Percentiles rank a stretch among this genome's conserved stretches.
These are phyloP conservation scores for Globisporangium radiosum DNA, from an alignment of 352 stramenopile genomes.

Conservation along the genomic window DNA sequence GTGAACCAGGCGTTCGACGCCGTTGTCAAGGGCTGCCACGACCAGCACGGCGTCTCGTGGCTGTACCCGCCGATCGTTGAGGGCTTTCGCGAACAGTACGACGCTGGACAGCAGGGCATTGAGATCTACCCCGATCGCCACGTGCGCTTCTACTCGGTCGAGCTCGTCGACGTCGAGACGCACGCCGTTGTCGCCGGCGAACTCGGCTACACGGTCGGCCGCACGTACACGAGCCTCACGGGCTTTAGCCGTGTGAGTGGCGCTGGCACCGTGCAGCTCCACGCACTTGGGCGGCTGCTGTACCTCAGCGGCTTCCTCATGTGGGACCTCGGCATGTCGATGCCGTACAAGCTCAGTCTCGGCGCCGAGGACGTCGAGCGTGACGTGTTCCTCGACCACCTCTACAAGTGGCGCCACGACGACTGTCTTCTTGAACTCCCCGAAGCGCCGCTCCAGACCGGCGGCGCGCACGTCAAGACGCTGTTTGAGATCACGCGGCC, in stretches of 20 bases:
- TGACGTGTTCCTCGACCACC: conserved; percentile 59
- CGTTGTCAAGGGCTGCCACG: conserved; percentile 87
- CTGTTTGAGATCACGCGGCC: conserved; percentile 45
- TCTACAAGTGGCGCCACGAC: conserved; percentile 54
- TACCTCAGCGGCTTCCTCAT: conserved; percentile 72
- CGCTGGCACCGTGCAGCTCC: conserved; percentile 80
- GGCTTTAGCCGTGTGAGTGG: conserved; percentile 69
- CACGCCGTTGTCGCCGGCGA: conserved; percentile 85
- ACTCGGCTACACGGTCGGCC: conserved; percentile 90
- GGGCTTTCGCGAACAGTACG: conserved; percentile 71
- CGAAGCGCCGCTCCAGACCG: conserved; percentile 23
- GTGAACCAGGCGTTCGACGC: conserved; percentile 87
- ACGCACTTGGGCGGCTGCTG: conserved; percentile 68
- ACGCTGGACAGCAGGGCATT: conserved; percentile 42
- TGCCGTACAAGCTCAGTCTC: conserved; percentile 84
- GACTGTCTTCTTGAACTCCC: conserved; percentile 48
- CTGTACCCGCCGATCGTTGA: conserved; percentile 88
- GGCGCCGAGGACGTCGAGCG: conserved; percentile 64
- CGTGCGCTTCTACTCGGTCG: conserved; percentile 88
- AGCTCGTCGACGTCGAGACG: conserved; percentile 81
- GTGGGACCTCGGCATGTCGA: conserved; percentile 88
- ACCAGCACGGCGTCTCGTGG: conserved; percentile 91
- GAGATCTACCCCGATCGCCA: conserved; percentile 46
- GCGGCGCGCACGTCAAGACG: conserved; percentile 42
- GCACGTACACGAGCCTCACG: conserved; percentile 88